phyloP scores from a whole-genome alignment of 208 protist species.

The Leptomonas seymouri region DNA sequence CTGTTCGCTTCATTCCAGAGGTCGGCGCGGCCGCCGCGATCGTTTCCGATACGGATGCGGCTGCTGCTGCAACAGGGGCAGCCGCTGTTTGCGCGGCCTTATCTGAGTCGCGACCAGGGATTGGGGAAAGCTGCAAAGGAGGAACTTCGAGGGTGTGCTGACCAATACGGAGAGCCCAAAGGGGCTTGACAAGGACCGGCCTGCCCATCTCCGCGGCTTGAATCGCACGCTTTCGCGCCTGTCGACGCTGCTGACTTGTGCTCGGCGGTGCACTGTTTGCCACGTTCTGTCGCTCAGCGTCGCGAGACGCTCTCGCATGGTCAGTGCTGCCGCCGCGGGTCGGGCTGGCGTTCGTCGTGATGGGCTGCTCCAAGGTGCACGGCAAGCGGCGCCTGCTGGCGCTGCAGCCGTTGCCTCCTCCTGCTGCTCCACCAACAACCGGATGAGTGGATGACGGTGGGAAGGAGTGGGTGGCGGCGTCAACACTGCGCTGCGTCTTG shows the following conservation, averaged over 20 bases:
- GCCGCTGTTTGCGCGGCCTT: background rate
- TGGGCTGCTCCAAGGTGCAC: background rate
- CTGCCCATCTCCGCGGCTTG: conserved; percentile 26
- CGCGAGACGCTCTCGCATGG: background rate
- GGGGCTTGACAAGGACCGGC: conserved; percentile 36
- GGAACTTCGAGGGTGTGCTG: conserved; percentile 24
- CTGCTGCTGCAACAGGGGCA: too few relatives aligned
- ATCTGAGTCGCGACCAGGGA: background rate
- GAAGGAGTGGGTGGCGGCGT: too few relatives aligned
- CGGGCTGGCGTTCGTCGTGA: background rate
- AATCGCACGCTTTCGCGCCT: conserved; percentile 22
- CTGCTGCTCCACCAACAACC: too few relatives aligned
- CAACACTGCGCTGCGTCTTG: too few relatives aligned
- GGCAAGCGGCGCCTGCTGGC: background rate
- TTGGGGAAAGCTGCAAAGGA: conserved; percentile 6
- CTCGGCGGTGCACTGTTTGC: background rate
- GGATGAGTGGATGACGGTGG: background rate
- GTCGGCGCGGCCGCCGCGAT: background rate
- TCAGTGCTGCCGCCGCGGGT: background rate
- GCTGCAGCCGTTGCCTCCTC: background rate
- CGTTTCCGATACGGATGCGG: background rate
- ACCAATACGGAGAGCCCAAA: conserved; percentile 36
- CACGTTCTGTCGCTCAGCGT: background rate
- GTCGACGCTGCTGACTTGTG: conserved; percentile 23
- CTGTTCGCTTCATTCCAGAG: background rate